Percentiles rank a stretch among this genome's conserved stretches.
Conservation (phyloP, 495 filamentous ascomycete species). For the Xylaria palmicola region DNA sequence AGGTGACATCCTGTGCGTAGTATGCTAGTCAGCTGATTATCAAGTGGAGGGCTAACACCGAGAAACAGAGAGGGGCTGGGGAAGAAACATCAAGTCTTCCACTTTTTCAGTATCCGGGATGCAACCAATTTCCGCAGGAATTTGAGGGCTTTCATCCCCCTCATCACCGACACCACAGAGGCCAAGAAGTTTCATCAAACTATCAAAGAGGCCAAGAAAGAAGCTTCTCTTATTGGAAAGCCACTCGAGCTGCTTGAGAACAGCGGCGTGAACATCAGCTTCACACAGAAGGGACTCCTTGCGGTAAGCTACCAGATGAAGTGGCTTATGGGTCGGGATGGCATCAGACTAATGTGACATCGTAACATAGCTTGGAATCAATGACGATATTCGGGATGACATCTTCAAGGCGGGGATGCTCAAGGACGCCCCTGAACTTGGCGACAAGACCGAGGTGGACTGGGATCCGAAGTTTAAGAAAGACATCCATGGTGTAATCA, state of each 20-base stretch:
- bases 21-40: no score
- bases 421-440: conserved; percentile 21
- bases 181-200: conserved; percentile 18
- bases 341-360: conserved; percentile 2
- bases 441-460: conserved; percentile 19
- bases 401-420: conserved; percentile 29
- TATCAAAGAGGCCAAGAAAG: conserved; percentile 3
- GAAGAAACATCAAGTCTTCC: conserved; percentile 33
- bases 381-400: conserved; percentile 18
- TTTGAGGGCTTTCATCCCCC: conserved; percentile 24
- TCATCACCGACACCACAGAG: conserved; percentile 26
- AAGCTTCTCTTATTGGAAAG: conserved; percentile 4
- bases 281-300: conserved; percentile 30
- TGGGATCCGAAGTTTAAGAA: conserved; percentile 34
- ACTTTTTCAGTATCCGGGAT: conserved; percentile 34
- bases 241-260: conserved; percentile 4
- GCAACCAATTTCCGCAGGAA: conserved; percentile 25
- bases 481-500: conserved; percentile 34
- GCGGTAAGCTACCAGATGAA: conserved; percentile 21
- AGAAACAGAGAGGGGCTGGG: conserved; percentile 31
- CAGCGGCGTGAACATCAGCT: conserved; percentile 29
- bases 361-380: conserved; percentile 27
- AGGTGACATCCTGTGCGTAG: conserved; percentile 15
- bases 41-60: background rate
- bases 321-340: background rate